These are phyloP conservation scores for Glycyrrhiza uralensis DNA, from an alignment of 306 rosid species.

Conservation along the genomic window DNA sequence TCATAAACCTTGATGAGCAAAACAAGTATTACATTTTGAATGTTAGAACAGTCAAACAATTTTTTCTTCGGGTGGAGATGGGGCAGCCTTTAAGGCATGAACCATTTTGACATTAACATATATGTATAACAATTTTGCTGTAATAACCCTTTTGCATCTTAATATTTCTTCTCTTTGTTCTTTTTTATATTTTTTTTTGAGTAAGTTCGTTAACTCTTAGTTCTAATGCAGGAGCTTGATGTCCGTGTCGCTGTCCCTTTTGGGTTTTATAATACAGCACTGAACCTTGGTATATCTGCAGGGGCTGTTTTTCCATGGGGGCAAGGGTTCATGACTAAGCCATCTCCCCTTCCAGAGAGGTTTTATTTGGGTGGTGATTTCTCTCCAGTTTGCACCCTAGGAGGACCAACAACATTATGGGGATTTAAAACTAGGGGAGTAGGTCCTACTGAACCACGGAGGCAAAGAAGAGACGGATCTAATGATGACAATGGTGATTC, in stretches of 20 bases:
- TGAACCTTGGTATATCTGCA: constrained; percentile 74
- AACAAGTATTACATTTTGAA: too few species aligned
- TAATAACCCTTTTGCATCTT: background rate
- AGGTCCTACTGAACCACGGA: constrained; percentile 76
- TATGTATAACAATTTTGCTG: background rate
- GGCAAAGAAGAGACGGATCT: constrained; percentile 43
- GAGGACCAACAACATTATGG: constrained; percentile 80
- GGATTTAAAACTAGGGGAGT: constrained; percentile 84
- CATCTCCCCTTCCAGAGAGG: constrained; percentile 79
- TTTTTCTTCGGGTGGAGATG: too few species aligned
- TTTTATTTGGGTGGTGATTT: constrained; percentile 91
- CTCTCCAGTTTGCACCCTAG: constrained; percentile 83
- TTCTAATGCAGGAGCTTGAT: constrained; percentile 68
- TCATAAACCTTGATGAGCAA: too few species aligned
- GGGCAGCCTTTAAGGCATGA: background rate
- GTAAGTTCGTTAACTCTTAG: constrained; percentile 10
- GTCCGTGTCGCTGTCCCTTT: constrained; percentile 73
- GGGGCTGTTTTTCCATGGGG: constrained; percentile 86
- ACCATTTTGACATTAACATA: background rate
- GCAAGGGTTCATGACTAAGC: constrained; percentile 63
- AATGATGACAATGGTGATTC: constrained; percentile 40
- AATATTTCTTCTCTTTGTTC: background rate
- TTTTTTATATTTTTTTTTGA: background rate
- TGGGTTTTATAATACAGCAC: constrained; percentile 67
- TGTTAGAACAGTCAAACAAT: too few species aligned